A percentile compares a stretch with the other conserved stretches of the same genome.
Conservation (phyloP, 306 rosid species). For the Elaeagnus macrophylla region DNA sequence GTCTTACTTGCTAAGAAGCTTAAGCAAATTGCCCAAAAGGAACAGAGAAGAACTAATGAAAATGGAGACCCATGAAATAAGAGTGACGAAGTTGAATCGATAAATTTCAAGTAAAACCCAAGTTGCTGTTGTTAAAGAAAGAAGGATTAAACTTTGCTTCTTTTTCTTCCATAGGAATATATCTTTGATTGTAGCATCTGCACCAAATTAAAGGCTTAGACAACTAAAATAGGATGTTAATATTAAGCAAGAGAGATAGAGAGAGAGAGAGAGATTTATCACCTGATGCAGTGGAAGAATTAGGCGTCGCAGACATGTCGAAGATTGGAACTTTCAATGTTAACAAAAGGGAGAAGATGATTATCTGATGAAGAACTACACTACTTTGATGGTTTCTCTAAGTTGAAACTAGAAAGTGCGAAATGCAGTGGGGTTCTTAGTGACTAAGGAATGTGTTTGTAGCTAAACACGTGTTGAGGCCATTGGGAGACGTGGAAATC, state of each 20-base stretch:
- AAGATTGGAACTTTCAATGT: slow-evolving; percentile 1
- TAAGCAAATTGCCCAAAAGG: slow-evolving; percentile 43
- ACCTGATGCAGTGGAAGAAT: slow-evolving; percentile 29
- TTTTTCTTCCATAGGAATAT: slow-evolving; percentile 46
- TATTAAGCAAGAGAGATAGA: not conserved
- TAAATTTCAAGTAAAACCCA: slow-evolving; percentile 51
- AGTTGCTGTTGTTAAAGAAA: slow-evolving; percentile 33
- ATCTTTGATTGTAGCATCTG: slow-evolving; percentile 31
- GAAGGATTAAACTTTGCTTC: slow-evolving; percentile 22
- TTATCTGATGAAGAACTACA: not conserved
- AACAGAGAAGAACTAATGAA: slow-evolving; percentile 32
- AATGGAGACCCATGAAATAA: slow-evolving; percentile 44
- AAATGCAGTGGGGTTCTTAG: slow-evolving; percentile 1
- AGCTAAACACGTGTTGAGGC: slow-evolving; percentile 31
- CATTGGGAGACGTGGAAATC: slow-evolving; percentile 35
- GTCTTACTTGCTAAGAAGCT: slow-evolving; percentile 48
- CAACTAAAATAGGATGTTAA: not conserved
- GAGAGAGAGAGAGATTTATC: not conserved
- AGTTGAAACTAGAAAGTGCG: too few species aligned
- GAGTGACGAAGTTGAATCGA: slow-evolving; percentile 40
- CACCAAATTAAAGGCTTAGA: not conserved
- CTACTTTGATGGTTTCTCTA: not conserved
- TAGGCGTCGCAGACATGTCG: slow-evolving; percentile 27
- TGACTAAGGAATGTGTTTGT: not conserved
- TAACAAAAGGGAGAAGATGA: slow-evolving; percentile 5